These are phyloP conservation scores for Zancudomyces culisetae DNA, from an alignment of 371 early-diverging fungal genomes.

Conservation along the genomic window DNA sequence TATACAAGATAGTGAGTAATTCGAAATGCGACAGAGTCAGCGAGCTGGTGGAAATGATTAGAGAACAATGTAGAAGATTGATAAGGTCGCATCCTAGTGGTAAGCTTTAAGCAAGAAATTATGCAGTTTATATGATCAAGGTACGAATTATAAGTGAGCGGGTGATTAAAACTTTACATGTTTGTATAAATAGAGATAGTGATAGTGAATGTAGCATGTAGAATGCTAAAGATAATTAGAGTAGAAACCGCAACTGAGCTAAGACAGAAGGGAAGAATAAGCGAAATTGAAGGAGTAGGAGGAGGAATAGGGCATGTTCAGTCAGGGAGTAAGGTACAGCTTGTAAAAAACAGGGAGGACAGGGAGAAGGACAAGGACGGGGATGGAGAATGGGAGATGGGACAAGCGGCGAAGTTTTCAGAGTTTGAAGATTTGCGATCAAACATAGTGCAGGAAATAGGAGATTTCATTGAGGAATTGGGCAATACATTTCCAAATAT, in stretches of 20 bases:
- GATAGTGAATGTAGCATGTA: conserved; percentile 64
- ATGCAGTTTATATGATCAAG: neutral
- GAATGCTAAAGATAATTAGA: conserved; percentile 65
- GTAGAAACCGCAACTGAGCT: conserved; percentile 28
- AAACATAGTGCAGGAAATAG: conserved; percentile 57
- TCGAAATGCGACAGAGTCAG: conserved; percentile 50
- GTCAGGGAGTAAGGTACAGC: conserved; percentile 3
- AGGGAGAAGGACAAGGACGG: conserved; percentile 16
- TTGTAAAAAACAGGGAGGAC: too few species aligned
- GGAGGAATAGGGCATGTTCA: conserved; percentile 14
- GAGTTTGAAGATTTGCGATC: conserved; percentile 35
- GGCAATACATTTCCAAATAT: conserved; percentile 49
- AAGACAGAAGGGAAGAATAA: conserved; percentile 6
- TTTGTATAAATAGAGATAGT: conserved; percentile 39
- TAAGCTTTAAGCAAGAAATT: neutral
- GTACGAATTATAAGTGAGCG: too few species aligned
- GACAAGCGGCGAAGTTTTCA: conserved; percentile 10
- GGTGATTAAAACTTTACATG: too few species aligned
- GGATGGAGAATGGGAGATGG: too few species aligned
- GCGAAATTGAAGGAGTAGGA: conserved; percentile 4
- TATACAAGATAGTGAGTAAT: conserved; percentile 56
- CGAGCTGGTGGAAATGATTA: conserved; percentile 36
- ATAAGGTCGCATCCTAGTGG: conserved; percentile 57
- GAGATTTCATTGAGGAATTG: conserved; percentile 68
- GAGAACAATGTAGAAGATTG: conserved; percentile 43